Evolutionary conservation across 129 eudicot species (phyloP).

Genomic region (Lonicera japonica): DNA sequence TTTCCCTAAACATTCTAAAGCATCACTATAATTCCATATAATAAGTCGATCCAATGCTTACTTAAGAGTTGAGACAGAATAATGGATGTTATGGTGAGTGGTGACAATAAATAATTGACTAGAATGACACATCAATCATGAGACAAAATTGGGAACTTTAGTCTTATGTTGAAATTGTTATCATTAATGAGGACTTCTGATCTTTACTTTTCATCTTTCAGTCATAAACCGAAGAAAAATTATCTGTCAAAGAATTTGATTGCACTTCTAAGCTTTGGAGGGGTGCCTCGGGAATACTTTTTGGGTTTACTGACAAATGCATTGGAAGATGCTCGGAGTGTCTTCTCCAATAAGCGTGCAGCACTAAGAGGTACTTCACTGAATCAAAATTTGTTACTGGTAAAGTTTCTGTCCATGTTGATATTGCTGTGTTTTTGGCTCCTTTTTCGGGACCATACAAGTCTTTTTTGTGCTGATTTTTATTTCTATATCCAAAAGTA

Average conservation of each 20-base stretch:
- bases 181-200: not conserved
- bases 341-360: constrained; percentile 35
- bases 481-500: too few species aligned
- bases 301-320: constrained; percentile 31
- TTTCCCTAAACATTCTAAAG: too few species aligned
- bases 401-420: not conserved
- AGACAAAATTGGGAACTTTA: not conserved
- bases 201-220: constrained; percentile 15
- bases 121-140: too few species aligned
- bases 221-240: constrained; percentile 46
- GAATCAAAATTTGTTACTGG: not conserved
- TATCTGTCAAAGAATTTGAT: constrained; percentile 50
- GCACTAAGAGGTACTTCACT: constrained; percentile 55
- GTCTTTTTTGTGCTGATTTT: not conserved
- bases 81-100: too few species aligned
- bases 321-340: constrained; percentile 38
- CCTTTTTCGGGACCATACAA: not conserved
- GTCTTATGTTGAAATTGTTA: not conserved
- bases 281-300: constrained; percentile 61
- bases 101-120: too few species aligned
- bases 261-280: constrained; percentile 62
- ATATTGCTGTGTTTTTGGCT: not conserved
- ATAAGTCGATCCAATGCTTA: too few species aligned
- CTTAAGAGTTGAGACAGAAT: not conserved
- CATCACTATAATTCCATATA: too few species aligned